Base-by-base conservation (phyloP, 306 rosid species). In the Dryas octopetala region DNA sequence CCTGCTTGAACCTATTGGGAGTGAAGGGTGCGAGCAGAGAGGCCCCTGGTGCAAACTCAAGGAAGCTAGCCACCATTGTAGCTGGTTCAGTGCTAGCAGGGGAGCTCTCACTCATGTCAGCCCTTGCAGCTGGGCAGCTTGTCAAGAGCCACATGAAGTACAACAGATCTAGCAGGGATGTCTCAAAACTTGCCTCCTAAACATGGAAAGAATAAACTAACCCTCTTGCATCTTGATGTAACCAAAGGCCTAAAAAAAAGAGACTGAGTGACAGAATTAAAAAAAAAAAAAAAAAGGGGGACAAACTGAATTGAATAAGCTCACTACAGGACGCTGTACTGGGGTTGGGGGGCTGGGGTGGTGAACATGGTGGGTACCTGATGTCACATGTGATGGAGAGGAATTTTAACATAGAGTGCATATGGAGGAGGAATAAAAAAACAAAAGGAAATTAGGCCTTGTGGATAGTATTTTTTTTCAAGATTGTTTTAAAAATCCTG, bases 101-200 rank as follows among this genome's bases (percentile, higher is more conserved):
- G 44, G 83, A 73, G 70, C 48, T 79, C 28, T 79, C 79, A 14
- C 78, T 79, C 47, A 66, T 79, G 83, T 66, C 83, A 7, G 79
- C 83, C 26, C 59, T 79, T 14, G 78, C 78, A 57, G 53, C 83
- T 8, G 75, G 78, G 41, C 74, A 79, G 69, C 78, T 79, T 9
- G 78, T 79, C 7, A 58, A 49, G 64, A 79, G 83, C 48, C 83
- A 79, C 69, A 73, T 79, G 83, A 79, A 73, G 28, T 79, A 55
- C 69, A 79, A 79, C 70, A 73, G 83, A 44, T 79, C 83, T 40
- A 73, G 69, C 62, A 79, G 44, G 45, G 74, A 79, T 51, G 70
- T 79, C 44, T 15, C 49, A 19, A 54, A 65, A 47, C 28, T 65
- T 9, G 72, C 79, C 51, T 51, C 26, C 64, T 45, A 54, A 70